Percentiles rank a stretch among this genome's conserved stretches.
These are phyloP conservation scores for Sporothrix phasma DNA, from an alignment of 2,329 filamentous ascomycete genomes.

Conservation along the genomic window DNA sequence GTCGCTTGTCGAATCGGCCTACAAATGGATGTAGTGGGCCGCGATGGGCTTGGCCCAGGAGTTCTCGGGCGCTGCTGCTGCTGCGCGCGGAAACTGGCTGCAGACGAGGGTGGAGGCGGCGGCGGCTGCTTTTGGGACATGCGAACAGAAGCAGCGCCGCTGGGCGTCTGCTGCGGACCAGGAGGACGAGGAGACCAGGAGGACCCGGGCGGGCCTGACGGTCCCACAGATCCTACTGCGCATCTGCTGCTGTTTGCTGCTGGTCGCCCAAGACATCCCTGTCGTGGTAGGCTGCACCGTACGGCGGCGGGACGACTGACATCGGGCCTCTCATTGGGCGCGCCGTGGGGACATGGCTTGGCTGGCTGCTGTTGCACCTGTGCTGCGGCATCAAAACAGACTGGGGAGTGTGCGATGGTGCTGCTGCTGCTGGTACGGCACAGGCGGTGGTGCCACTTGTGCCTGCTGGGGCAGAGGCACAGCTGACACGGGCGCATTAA, in stretches of 20 bases:
- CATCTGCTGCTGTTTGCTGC: conserved; percentile 15
- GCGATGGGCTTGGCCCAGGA: conserved; percentile 21
- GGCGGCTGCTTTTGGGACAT: conserved; percentile 29
- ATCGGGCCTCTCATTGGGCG: conserved; percentile 20
- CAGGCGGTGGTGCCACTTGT: background rate
- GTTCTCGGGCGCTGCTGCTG: conserved; percentile 4
- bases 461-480: conserved; percentile 12
- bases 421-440: conserved; percentile 24
- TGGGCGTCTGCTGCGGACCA: background rate
- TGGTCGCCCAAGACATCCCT: conserved; percentile 7
- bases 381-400: background rate
- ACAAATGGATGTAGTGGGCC: conserved; percentile 14
- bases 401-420: conserved; percentile 8
- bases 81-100: conserved; percentile 2
- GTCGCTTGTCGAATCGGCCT: conserved; percentile 13
- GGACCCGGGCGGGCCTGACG: no score
- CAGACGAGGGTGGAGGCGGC: conserved; percentile 22
- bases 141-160: conserved; percentile 15
- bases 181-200: no score
- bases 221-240: background rate
- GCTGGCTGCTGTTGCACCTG: conserved; percentile 22
- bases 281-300: conserved; percentile 16
- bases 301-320: conserved; percentile 7
- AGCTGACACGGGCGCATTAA: conserved; percentile 14
- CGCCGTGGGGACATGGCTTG: conserved; percentile 39